Percentiles rank a stretch among this genome's conserved stretches.
phyloP scores from a whole-genome alignment of 805 yeast species.

The Brettanomyces naardenensis region DNA sequence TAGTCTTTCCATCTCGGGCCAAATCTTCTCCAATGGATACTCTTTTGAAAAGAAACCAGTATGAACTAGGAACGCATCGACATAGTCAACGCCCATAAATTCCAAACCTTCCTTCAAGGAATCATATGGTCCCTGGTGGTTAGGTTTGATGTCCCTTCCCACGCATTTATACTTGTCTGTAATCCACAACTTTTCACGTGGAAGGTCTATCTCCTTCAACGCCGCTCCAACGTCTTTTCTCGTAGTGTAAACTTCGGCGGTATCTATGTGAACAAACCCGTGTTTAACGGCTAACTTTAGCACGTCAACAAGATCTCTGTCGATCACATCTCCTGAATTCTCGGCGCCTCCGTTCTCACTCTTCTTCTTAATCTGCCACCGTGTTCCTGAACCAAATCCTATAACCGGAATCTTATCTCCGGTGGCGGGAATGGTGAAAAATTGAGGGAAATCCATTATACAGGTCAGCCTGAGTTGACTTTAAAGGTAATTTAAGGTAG shows the following conservation, averaged over 20 bases:
- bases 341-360: constrained; percentile 14
- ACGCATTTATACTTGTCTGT: constrained; percentile 47
- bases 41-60: constrained; percentile 38
- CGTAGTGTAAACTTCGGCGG: constrained; percentile 58
- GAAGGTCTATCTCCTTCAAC: constrained; percentile 30
- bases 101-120: constrained; percentile 38
- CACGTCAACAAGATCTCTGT: constrained; percentile 36
- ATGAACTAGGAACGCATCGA: constrained; percentile 58
- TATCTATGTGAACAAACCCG: constrained; percentile 55
- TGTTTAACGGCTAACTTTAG: constrained; percentile 36
- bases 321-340: constrained; percentile 11
- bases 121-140: constrained; percentile 34
- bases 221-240: constrained; percentile 54
- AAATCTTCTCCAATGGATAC: constrained; percentile 33
- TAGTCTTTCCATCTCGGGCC: constrained; percentile 40
- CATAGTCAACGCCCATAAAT: constrained; percentile 40
- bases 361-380: constrained; percentile 38
- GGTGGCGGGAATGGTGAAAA: constrained; percentile 10
- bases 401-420: constrained; percentile 15
- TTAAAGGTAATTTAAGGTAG: too few relatives aligned
- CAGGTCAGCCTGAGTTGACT: too few relatives aligned
- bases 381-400: constrained; percentile 50
- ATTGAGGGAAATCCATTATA: constrained; percentile 5
- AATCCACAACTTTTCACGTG: constrained; percentile 42
- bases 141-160: constrained; percentile 23